phyloP scores from a whole-genome alignment of 2,329 filamentous ascomycete genomes.

The Aspergillus phoenicis region DNA sequence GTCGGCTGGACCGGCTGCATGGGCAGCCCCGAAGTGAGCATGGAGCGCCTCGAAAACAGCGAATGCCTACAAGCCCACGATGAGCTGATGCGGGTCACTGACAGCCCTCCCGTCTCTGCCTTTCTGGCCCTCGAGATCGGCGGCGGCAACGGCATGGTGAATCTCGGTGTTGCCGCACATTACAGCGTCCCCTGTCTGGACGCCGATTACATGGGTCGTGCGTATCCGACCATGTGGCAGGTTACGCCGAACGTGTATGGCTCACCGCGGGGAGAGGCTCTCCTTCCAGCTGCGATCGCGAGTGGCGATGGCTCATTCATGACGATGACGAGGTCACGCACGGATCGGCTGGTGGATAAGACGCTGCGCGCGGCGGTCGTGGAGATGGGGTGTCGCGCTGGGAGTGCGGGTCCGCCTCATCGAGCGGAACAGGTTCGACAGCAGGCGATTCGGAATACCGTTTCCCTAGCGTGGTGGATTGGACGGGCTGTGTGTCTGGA shows the following conservation, averaged over 20 bases:
- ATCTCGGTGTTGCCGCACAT: constrained; percentile 5
- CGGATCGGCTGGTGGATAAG: constrained; percentile 51
- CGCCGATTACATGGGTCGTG: constrained; percentile 51
- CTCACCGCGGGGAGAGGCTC: constrained; percentile 29
- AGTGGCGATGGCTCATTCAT: constrained; percentile 57
- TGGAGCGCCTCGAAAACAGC: constrained; percentile 62
- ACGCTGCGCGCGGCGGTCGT: constrained; percentile 56
- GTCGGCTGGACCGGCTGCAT: constrained; percentile 59
- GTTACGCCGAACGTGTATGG: constrained; percentile 48
- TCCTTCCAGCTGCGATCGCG: constrained; percentile 51
- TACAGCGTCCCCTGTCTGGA: constrained; percentile 52
- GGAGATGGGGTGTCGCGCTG: constrained; percentile 55
- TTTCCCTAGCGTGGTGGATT: constrained; percentile 57
- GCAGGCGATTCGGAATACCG: constrained; percentile 51
- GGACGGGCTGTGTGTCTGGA: constrained; percentile 24
- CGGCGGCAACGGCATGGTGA: constrained; percentile 60
- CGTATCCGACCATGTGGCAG: constrained; percentile 52
- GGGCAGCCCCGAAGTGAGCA: constrained; percentile 62
- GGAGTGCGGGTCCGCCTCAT: constrained; percentile 21
- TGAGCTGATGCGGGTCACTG: constrained; percentile 51
- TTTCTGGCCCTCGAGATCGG: constrained; percentile 65
- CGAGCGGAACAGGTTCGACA: constrained; percentile 12
- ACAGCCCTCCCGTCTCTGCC: neutral
- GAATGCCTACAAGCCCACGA: constrained; percentile 49
- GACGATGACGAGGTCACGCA: constrained; percentile 43